phyloP scores from a whole-genome alignment of 2,329 filamentous ascomycete species.

The Kalaharituber pfeilii region DNA sequence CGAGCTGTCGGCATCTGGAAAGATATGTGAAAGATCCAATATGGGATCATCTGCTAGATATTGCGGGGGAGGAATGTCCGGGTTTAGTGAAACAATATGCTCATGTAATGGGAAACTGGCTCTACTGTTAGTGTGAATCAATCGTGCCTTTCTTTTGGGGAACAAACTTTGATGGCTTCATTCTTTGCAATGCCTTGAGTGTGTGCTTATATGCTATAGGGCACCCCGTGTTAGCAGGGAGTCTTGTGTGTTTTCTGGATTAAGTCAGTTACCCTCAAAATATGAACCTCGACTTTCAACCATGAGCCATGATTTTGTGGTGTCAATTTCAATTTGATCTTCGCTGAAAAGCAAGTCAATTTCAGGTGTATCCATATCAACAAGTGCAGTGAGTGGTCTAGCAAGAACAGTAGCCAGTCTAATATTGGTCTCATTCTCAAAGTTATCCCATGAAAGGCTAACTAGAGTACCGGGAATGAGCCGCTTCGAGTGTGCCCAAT shows the following conservation, averaged over 20 bases:
- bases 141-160: background rate
- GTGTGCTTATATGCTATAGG: slow-evolving; percentile 48
- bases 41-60: slow-evolving; percentile 36
- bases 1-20: slow-evolving; percentile 27
- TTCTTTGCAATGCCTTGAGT: slow-evolving; percentile 53
- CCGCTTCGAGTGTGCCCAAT: slow-evolving; percentile 41
- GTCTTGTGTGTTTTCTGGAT: background rate
- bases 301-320: slow-evolving; percentile 55
- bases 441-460: slow-evolving; percentile 42
- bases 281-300: slow-evolving; percentile 57
- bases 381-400: slow-evolving; percentile 44
- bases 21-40: slow-evolving; percentile 34
- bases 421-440: slow-evolving; percentile 36
- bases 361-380: slow-evolving; percentile 48
- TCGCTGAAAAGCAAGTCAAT: slow-evolving; percentile 54
- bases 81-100: slow-evolving; percentile 39
- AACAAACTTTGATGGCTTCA: slow-evolving; percentile 35
- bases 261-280: slow-evolving; percentile 40
- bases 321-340: slow-evolving; percentile 49
- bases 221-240: background rate
- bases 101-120: slow-evolving; percentile 42
- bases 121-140: slow-evolving; percentile 4
- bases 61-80: slow-evolving; percentile 33
- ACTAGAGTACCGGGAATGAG: slow-evolving; percentile 39
- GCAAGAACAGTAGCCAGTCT: slow-evolving; percentile 57